phyloP scores from a whole-genome alignment of 2,329 filamentous ascomycete genomes.

The Colletotrichum salicis region DNA sequence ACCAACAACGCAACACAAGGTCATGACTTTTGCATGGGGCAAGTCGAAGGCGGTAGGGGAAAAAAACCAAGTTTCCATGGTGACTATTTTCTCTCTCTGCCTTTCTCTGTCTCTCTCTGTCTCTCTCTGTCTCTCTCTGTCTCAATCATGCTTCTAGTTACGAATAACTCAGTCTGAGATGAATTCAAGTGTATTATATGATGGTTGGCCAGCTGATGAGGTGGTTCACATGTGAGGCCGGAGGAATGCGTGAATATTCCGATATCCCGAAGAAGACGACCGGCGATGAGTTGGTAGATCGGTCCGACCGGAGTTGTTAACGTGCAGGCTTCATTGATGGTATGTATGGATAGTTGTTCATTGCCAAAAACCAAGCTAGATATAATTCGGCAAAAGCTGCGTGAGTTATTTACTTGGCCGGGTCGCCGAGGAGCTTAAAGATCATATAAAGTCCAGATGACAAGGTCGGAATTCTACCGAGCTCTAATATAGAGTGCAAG shows the following conservation, averaged over 20 bases:
- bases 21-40: conserved; percentile 19
- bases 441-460: background rate
- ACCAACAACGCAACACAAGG: conserved; percentile 20
- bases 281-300: background rate
- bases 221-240: background rate
- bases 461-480: background rate
- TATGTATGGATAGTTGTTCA: no score
- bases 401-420: background rate
- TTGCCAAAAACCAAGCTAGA: background rate
- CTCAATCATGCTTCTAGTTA: background rate
- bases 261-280: background rate
- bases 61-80: conserved; percentile 8
- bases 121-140: conserved; percentile 1
- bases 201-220: conserved; percentile 2
- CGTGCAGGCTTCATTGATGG: no score
- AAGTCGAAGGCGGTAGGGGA: background rate
- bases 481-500: background rate
- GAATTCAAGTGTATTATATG: conserved; percentile 33
- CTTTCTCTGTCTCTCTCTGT: conserved; percentile 14
- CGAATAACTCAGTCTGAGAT: conserved; percentile 31
- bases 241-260: background rate
- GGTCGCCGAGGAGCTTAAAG: background rate
- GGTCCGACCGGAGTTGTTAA: background rate
- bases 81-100: conserved; percentile 1
- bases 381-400: background rate